Evolutionary conservation across 352 stramenopile genomes (phyloP).

Genomic region (Globisporangium iwayamae): DNA sequence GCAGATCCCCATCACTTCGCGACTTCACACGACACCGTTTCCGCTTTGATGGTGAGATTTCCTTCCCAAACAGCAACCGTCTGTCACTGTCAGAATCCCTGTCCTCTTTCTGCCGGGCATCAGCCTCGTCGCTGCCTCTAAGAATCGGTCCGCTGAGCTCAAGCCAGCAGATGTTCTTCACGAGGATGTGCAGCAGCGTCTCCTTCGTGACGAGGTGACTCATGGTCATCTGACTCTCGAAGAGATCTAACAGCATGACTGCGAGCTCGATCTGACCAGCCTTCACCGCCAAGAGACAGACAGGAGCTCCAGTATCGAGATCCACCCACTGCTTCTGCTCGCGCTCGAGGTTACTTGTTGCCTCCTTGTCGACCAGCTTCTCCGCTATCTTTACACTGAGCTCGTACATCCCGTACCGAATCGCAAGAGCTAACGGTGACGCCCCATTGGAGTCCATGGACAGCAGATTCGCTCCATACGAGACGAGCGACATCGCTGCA

Average conservation of each 20-base stretch:
- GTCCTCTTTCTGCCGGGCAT: neutral
- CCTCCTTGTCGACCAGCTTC: constrained; percentile 1
- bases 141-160: constrained; percentile 13
- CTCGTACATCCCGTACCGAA: constrained; percentile 62
- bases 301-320: constrained; percentile 35
- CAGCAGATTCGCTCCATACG: constrained; percentile 40
- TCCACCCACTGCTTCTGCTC: constrained; percentile 40
- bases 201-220: constrained; percentile 23
- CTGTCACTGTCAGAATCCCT: neutral
- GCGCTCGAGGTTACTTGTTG: neutral
- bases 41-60: constrained; percentile 15
- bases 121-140: neutral
- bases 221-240: constrained; percentile 20
- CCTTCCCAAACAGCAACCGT: neutral
- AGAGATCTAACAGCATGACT: constrained; percentile 46
- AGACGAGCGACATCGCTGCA: constrained; percentile 44
- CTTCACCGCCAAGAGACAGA: constrained; percentile 45
- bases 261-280: constrained; percentile 59
- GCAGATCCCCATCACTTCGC: constrained; percentile 47
- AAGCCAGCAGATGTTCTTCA: constrained; percentile 44
- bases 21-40: constrained; percentile 35
- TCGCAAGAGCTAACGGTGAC: constrained; percentile 41
- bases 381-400: constrained; percentile 27
- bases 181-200: constrained; percentile 40
- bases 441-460: constrained; percentile 34